Base-by-base conservation (phyloP, 1,284 basidiomycete species). In the Vanrija humicola region DNA sequence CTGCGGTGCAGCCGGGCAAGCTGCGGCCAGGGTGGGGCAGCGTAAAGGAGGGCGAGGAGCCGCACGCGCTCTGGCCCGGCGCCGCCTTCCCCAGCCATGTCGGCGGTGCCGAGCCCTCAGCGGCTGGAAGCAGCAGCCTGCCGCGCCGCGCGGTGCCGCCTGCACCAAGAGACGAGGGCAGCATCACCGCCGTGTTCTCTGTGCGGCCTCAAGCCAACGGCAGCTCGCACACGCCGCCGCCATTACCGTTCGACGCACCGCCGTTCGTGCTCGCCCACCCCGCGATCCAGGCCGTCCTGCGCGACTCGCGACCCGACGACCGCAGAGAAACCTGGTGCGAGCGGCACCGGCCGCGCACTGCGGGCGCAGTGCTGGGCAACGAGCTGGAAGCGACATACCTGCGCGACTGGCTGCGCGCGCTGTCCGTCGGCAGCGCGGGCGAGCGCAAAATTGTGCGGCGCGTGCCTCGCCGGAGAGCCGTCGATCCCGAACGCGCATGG, bases 351-450 rank as follows among this genome's bases (percentile, higher is more conserved):
- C 93, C 93, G 8, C 81, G 79, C 50, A 75, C 78, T 38, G 88
- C 90, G 1, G 78, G 82, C 15, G 83, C 94, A 63, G 85, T 95
- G 0, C 79, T 97, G 0, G 90, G 89, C 9, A 96, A 95, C 70
- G 85, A 89, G 69, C 68, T 77, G 5, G 83, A 85, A 55, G 85
- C 90, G 0, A 68, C 80, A 16, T 91, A 88, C 74, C 80, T 96
- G 42, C 83, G 86, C 38, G 84, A 89, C 54, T 97, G 93, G 93
- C 80, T 96, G 16, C 79, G 88, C 9, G 83, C 84, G 52, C 72
- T 95, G 6, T 83, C 84, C 18, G 76, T 83, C 14, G 80, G 80
- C 47, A 38, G 42, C 69, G 58, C 62, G 66, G 67, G 70, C 70
- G 45, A 72, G 76, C 12, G 73, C 74, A 46, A 68, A 59, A 25